These are phyloP conservation scores for Aspergillus indologenus DNA, from an alignment of 495 filamentous ascomycete genomes.

Conservation along the genomic window DNA sequence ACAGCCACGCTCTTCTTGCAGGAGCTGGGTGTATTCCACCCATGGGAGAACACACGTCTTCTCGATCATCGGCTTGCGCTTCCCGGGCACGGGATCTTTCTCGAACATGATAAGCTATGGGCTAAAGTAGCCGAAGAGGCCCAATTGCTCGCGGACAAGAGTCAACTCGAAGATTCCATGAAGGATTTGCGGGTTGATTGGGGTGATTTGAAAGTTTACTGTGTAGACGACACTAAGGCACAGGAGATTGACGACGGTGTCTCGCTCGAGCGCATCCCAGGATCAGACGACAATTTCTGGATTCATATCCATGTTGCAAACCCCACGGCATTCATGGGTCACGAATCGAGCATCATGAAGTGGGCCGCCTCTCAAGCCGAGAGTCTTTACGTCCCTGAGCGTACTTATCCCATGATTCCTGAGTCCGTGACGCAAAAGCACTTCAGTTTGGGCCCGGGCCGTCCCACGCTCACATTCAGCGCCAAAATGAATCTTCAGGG, in stretches of 20 bases:
- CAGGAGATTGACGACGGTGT: conserved; percentile 88
- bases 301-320: conserved; percentile 91
- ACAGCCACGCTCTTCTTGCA: conserved; percentile 72
- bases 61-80: conserved; percentile 62
- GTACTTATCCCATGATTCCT: conserved; percentile 72
- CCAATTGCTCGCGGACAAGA: conserved; percentile 32
- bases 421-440: conserved; percentile 48
- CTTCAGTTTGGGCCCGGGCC: conserved; percentile 66
- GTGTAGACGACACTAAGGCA: conserved; percentile 71
- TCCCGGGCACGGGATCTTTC: conserved; percentile 48
- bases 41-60: conserved; percentile 73
- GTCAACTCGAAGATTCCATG: conserved; percentile 33
- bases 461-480: conserved; percentile 80
- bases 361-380: conserved; percentile 62
- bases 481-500: conserved; percentile 65
- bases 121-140: conserved; percentile 27
- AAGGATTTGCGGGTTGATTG: conserved; percentile 65
- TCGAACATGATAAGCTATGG: conserved; percentile 32
- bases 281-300: conserved; percentile 63
- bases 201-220: conserved; percentile 69
- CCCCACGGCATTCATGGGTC: conserved; percentile 74
- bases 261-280: conserved; percentile 65
- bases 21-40: conserved; percentile 77
- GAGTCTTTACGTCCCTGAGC: conserved; percentile 73
- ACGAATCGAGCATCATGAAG: conserved; percentile 54